Conservation (phyloP, 352 stramenopile species). For the Pythium scleroteichum region DNA sequence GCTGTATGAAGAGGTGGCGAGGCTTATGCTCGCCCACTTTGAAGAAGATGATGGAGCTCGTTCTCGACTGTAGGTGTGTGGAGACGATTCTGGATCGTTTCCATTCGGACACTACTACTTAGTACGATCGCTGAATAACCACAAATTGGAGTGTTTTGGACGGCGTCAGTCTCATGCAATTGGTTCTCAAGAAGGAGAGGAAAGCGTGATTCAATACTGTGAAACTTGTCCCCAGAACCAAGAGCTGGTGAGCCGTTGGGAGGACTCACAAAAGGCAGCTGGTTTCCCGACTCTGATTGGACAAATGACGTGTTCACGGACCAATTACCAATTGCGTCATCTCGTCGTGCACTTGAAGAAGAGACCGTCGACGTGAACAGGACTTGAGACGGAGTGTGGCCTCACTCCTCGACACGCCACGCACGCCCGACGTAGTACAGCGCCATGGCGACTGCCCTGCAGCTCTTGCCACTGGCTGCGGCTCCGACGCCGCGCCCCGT, state of each 20-base stretch:
- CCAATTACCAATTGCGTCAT: neutral
- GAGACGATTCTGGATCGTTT: neutral
- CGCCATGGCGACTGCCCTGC: neutral
- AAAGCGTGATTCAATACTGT: too few species aligned
- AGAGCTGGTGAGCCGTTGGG: too few species aligned
- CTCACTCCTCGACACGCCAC: neutral
- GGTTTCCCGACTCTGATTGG: neutral
- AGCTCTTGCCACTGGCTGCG: neutral
- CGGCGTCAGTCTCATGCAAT: too few species aligned
- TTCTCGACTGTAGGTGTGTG: constrained; percentile 9
- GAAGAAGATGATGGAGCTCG: neutral
- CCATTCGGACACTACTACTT: too few species aligned
- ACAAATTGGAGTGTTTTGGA: too few species aligned
- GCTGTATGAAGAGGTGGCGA: constrained; percentile 35
- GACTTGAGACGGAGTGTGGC: neutral
- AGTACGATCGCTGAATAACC: too few species aligned
- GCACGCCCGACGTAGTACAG: neutral
- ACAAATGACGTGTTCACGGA: neutral
- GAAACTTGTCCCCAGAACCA: too few species aligned
- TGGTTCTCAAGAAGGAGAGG: too few species aligned
- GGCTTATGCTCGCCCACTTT: constrained; percentile 21
- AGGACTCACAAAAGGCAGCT: neutral
- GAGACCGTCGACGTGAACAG: neutral
- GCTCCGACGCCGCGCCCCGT: neutral
- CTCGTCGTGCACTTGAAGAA: neutral